Evolutionary conservation across 768 basidiomycete genomes (phyloP).

Genomic region (Pluteus cervinus): DNA sequence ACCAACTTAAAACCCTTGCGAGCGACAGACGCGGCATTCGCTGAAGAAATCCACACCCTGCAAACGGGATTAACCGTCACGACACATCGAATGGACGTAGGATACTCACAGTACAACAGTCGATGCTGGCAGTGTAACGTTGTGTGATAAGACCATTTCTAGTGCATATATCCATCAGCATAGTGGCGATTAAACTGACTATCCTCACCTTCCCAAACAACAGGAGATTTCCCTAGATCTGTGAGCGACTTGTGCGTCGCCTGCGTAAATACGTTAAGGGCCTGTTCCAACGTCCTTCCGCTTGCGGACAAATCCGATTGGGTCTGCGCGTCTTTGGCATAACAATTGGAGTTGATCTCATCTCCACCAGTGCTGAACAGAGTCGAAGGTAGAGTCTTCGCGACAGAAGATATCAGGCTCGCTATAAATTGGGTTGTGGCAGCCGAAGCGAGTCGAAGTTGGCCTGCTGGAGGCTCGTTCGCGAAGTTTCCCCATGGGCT

Average conservation of each 20-base stretch:
- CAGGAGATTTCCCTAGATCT: constrained; percentile 59
- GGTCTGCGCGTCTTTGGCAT: constrained; percentile 53
- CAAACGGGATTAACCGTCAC: background rate
- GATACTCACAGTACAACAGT: constrained; percentile 50
- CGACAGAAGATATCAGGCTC: constrained; percentile 45
- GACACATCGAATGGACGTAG: background rate
- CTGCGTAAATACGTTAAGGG: constrained; percentile 56
- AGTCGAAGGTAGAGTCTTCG: constrained; percentile 44
- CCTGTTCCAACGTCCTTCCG: constrained; percentile 54
- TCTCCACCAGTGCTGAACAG: constrained; percentile 82
- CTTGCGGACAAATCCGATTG: constrained; percentile 44
- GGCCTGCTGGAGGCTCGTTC: constrained; percentile 76
- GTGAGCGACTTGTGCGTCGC: constrained; percentile 52
- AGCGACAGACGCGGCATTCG: constrained; percentile 52
- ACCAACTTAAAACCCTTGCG: constrained; percentile 56
- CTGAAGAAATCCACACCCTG: constrained; percentile 71
- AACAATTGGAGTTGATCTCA: constrained; percentile 68
- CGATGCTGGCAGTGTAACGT: constrained; percentile 40
- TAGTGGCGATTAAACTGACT: constrained; percentile 24
- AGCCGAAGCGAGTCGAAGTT: constrained; percentile 65
- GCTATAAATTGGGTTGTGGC: constrained; percentile 56
- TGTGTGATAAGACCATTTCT: constrained; percentile 62
- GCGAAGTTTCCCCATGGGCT: constrained; percentile 59
- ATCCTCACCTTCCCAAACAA: constrained; percentile 71
- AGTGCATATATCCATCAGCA: too few relatives aligned